Conservation (phyloP, 768 basidiomycete species). For the Chalciporus chontae region DNA sequence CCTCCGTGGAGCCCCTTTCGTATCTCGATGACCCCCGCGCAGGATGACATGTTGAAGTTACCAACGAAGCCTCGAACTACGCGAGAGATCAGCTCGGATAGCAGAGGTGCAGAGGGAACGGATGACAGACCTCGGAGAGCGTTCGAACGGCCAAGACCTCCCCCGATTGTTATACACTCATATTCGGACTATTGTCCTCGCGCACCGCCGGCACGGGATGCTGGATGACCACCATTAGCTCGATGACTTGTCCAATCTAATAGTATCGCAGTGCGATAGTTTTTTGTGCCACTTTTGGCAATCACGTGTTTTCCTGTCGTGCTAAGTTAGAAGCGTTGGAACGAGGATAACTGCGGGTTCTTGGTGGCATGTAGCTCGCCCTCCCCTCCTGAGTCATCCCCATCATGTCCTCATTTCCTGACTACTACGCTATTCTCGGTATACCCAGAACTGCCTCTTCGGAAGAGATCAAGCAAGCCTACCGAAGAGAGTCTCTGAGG, state of each 20-base stretch:
- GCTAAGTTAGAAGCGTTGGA: not conserved
- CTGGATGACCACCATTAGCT: slow-evolving; percentile 12
- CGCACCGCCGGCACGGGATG: slow-evolving; percentile 10
- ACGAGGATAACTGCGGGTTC: slow-evolving; percentile 5
- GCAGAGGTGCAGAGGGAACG: slow-evolving; percentile 9
- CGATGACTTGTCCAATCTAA: not conserved
- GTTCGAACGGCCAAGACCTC: slow-evolving; percentile 42
- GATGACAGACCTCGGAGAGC: slow-evolving; percentile 17
- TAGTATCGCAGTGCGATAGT: slow-evolving; percentile 4
- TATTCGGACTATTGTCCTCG: slow-evolving; percentile 7
- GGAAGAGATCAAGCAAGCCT: slow-evolving; percentile 73
- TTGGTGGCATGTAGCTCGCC: slow-evolving; percentile 10
- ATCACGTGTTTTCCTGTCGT: slow-evolving; percentile 18
- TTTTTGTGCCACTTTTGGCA: not conserved
- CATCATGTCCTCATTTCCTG: slow-evolving; percentile 72
- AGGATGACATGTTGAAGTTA: slow-evolving; percentile 23
- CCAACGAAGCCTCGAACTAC: slow-evolving; percentile 24
- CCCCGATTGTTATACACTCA: slow-evolving; percentile 32
- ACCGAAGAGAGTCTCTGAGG: slow-evolving; percentile 78
- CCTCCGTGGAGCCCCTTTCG: slow-evolving; percentile 10
- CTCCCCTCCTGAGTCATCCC: slow-evolving; percentile 13
- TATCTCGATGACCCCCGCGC: slow-evolving; percentile 9
- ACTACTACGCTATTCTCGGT: slow-evolving; percentile 69
- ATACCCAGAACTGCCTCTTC: slow-evolving; percentile 54
- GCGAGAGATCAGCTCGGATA: slow-evolving; percentile 30